phyloP scores from a whole-genome alignment of 75 land plant species.

The Chamaecyparis obtusa region DNA sequence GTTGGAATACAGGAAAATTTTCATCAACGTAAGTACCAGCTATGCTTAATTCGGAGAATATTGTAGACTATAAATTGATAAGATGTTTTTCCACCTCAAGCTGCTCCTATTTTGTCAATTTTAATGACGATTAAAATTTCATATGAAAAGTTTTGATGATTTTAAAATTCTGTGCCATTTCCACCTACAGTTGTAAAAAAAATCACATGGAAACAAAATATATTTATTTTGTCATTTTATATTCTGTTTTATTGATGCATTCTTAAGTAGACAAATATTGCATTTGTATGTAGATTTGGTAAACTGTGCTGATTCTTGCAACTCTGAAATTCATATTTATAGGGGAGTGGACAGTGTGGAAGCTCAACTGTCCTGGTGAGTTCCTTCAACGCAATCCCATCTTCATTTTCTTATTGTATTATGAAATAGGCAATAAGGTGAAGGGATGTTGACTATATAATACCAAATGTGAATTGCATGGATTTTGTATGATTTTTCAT shows the following conservation, averaged over 20 bases:
- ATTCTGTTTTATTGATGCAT: not conserved
- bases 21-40: slow-evolving; percentile 33
- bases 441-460: not conserved
- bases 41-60: not conserved
- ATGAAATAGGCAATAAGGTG: not conserved
- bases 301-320: not conserved
- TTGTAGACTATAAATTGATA: not conserved
- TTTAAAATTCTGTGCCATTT: not conserved
- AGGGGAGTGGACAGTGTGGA: slow-evolving; percentile 60
- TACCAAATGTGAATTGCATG: not conserved
- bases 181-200: not conserved
- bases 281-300: not conserved
- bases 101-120: not conserved
- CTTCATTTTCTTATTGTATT: not conserved
- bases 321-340: slow-evolving; percentile 10
- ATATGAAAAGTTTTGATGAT: not conserved
- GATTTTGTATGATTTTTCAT: not conserved
- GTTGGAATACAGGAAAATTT: slow-evolving; percentile 52
- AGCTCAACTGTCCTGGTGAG: slow-evolving; percentile 72
- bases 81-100: not conserved
- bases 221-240: not conserved
- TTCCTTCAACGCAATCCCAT: not conserved
- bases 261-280: not conserved
- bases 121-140: not conserved
- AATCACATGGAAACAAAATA: not conserved